These are phyloP conservation scores for Pythium folliculosum DNA, from an alignment of 352 stramenopile species.

Conservation along the genomic window DNA sequence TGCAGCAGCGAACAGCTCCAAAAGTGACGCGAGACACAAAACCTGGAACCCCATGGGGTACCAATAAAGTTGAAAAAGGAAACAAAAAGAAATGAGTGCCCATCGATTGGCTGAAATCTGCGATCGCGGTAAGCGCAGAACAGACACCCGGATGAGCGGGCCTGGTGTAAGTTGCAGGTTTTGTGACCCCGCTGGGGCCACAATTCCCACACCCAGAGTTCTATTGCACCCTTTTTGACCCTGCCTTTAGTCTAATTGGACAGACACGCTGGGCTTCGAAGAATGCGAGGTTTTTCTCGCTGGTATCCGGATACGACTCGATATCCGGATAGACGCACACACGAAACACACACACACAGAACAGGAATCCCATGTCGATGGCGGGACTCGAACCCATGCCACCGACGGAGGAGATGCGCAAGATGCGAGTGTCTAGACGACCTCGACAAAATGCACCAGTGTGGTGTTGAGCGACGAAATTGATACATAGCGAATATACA, in stretches of 20 bases:
- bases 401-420: constrained; percentile 13
- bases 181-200: constrained; percentile 32
- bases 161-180: constrained; percentile 7
- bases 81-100: constrained; percentile 45
- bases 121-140: constrained; percentile 64
- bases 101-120: constrained; percentile 88
- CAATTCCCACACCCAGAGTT: constrained; percentile 27
- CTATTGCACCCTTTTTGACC: constrained; percentile 89
- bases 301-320: constrained; percentile 14
- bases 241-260: constrained; percentile 90
- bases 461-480: neutral
- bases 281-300: constrained; percentile 45
- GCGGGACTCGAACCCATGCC: constrained; percentile 69
- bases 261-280: constrained; percentile 90
- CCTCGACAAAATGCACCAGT: constrained; percentile 29
- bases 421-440: constrained; percentile 20
- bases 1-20: constrained; percentile 15
- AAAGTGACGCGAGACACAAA: neutral
- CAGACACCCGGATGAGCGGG: constrained; percentile 82
- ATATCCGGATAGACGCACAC: constrained; percentile 12
- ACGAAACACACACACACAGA: constrained; percentile 17
- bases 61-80: constrained; percentile 1
- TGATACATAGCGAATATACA: constrained; percentile 31
- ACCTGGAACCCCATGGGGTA: neutral
- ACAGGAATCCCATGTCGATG: constrained; percentile 2